phyloP scores from a whole-genome alignment of 148 eudicot genomes.

The Nyssa sinensis region DNA sequence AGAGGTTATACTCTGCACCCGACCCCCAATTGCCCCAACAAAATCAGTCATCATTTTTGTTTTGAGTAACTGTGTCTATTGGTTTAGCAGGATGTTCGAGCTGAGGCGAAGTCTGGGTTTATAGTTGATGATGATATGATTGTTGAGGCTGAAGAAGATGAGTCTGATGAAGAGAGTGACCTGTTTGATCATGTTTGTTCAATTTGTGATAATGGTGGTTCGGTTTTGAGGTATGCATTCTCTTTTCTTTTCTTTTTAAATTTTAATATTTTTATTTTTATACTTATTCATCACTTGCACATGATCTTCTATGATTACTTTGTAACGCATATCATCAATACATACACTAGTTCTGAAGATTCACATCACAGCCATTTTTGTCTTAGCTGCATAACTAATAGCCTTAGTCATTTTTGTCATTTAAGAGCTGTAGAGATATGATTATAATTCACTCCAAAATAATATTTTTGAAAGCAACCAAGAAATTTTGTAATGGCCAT shows the following conservation, averaged over 20 bases:
- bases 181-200: constrained; percentile 71
- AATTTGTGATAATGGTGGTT: constrained; percentile 92
- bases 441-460: no score
- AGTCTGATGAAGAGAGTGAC: constrained; percentile 52
- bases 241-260: no score
- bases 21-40: neutral
- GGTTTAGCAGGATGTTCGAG: constrained; percentile 40
- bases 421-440: neutral
- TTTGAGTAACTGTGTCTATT: constrained; percentile 11
- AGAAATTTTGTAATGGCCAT: neutral
- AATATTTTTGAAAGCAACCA: neutral
- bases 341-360: neutral
- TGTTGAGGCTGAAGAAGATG: constrained; percentile 32
- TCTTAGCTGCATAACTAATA: no score
- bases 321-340: neutral
- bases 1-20: constrained; percentile 49
- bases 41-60: neutral
- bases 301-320: neutral
- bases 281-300: neutral
- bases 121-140: constrained; percentile 54
- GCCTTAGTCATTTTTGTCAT: no score
- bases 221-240: constrained; percentile 49
- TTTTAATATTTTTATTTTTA: no score
- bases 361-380: no score
- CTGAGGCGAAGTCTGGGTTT: constrained; percentile 30